These are phyloP conservation scores for Chondrus crispus DNA, from an alignment of 23 red algal genomes.

Conservation along the genomic window DNA sequence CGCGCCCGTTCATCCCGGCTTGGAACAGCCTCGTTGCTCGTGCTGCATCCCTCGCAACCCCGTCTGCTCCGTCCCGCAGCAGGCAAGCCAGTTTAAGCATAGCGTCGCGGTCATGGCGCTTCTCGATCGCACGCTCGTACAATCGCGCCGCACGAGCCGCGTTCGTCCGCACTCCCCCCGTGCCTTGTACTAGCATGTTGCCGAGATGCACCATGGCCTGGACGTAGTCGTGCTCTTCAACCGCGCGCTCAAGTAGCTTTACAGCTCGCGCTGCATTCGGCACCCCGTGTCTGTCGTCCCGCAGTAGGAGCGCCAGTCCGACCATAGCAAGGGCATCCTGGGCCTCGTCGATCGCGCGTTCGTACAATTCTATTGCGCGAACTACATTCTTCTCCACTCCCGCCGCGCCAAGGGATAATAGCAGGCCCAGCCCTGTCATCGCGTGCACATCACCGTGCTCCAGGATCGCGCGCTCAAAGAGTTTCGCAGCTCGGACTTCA, in stretches of 20 bases:
- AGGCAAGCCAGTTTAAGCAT: background rate
- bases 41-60: background rate
- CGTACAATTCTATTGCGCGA: slow-evolving; percentile 28
- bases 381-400: background rate
- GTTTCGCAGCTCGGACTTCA: background rate
- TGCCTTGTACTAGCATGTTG: background rate
- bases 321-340: background rate
- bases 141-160: background rate
- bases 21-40: background rate
- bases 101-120: background rate
- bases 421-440: background rate
- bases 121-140: slow-evolving; percentile 25
- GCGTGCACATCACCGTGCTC: slow-evolving; percentile 16
- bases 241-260: slow-evolving; percentile 3
- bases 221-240: background rate
- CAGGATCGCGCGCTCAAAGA: slow-evolving; percentile 11
- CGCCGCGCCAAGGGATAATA: background rate
- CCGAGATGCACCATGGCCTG: slow-evolving; percentile 28
- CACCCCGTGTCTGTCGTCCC: background rate
- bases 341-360: slow-evolving; percentile 8
- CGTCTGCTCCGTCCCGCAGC: slow-evolving; percentile 29
- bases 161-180: background rate
- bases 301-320: background rate
- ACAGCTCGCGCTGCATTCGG: slow-evolving; percentile 1
- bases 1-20: no score